Conservation (phyloP, 768 basidiomycete genomes). For the Coprinopsis marcescibilis region DNA sequence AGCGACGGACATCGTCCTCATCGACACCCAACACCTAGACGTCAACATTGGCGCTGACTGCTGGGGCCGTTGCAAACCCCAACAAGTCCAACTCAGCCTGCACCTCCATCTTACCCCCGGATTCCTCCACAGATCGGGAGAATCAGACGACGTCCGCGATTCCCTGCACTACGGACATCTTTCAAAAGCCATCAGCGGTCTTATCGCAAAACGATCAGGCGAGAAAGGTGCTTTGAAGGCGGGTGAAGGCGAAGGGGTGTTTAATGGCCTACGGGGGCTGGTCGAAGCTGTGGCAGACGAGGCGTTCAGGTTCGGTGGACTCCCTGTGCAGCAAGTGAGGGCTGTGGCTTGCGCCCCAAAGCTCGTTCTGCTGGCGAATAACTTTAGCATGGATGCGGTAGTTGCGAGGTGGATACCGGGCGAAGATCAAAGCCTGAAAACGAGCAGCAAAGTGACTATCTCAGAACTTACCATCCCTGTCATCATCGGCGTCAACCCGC, state of each 20-base stretch:
- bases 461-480: conserved; percentile 43
- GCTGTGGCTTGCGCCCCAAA: conserved; percentile 42
- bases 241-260: conserved; percentile 13
- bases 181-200: conserved; percentile 38
- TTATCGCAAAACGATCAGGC: conserved; percentile 23
- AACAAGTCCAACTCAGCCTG: conserved; percentile 49
- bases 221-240: conserved; percentile 10
- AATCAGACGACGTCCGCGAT: conserved; percentile 46
- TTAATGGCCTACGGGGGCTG: conserved; percentile 25
- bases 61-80: conserved; percentile 41
- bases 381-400: conserved; percentile 31
- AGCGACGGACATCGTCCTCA: conserved; percentile 37
- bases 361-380: conserved; percentile 44
- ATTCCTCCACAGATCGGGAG: conserved; percentile 40
- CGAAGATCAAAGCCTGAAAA: conserved; percentile 11
- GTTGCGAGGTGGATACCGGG: conserved; percentile 19
- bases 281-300: conserved; percentile 29
- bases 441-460: conserved; percentile 39
- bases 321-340: conserved; percentile 30
- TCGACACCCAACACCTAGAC: conserved; percentile 36
- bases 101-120: conserved; percentile 37
- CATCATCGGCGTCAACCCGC: conserved; percentile 67
- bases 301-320: conserved; percentile 34
- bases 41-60: conserved; percentile 43
- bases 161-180: conserved; percentile 65